Evolutionary conservation across 2,329 filamentous ascomycete genomes (phyloP), one percentile per base, ranked within the genome.

Genomic region (Hymenotorrendiella dingleyae): DNA sequence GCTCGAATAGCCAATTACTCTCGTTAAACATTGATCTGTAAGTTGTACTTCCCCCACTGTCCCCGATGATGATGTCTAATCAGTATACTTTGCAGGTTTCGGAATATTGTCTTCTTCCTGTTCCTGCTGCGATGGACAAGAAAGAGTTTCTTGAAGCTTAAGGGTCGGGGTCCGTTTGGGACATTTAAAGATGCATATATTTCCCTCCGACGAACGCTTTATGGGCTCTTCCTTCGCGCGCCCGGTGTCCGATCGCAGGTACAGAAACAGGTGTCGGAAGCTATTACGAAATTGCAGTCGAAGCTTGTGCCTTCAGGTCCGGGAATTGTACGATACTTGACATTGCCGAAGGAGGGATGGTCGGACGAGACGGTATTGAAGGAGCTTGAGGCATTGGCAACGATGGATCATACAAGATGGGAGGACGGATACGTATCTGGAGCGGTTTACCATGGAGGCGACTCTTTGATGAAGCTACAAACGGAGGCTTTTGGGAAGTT

Each of bases 381-480:
- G 47, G 91, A 96, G 70, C 75, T 98, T 48, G 78, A 82, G 47
- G 78, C 80, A 53, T 72, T 98, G 53, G 81, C 83, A 12, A 80
- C 74, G 36, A 86, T 98, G 85, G 84, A 96, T 57, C 93, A 97
- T 66, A 95, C 90, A 2, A 78, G 85, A 52, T 98, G 93, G 93
- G 93, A 98, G 67, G 91, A 97, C 64, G 93, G 93, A 7, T 83
- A 80, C 52, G 93, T 98, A 42, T 94, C 86, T 30, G 93, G 93
- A 22, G 91, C 93, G 21, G 93, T 98, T 24, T 98, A 98, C 62
- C 91, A 97, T 61, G 93, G 93, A 52, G 93, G 93, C 40, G 77
- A 86, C 28, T 82, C 84, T 33, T 68, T 98, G 54, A 67, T 93
- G 47, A 78, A 84, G 59, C 71, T 98, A 28, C 93, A 98, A 69